Conservation (phyloP, 441 rosid genomes). For the Erysimum cheiri region DNA sequence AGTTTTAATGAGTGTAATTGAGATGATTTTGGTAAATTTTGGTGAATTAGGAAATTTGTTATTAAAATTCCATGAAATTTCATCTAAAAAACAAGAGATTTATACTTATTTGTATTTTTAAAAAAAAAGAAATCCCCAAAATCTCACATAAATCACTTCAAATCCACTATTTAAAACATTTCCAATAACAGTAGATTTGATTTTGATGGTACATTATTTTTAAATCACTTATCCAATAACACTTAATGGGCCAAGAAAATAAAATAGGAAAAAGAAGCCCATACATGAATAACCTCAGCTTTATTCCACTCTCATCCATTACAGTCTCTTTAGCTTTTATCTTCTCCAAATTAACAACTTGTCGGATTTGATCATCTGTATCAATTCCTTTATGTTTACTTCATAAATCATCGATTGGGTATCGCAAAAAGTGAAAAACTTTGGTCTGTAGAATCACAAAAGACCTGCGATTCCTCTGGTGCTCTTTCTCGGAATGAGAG, state of each 20-base stretch:
- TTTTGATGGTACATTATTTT: too few species aligned
- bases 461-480: neutral
- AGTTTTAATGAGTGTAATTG: too few species aligned
- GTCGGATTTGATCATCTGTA: neutral
- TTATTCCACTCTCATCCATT: neutral
- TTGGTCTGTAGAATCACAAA: slow-evolving; percentile 20
- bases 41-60: too few species aligned
- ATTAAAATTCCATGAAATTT: too few species aligned
- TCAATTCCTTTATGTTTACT: neutral
- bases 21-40: too few species aligned
- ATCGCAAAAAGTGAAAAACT: slow-evolving; percentile 18
- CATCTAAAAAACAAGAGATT: too few species aligned
- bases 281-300: neutral
- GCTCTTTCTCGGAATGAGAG: slow-evolving; percentile 50
- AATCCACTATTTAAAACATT: too few species aligned
- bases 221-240: too few species aligned
- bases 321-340: neutral
- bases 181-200: too few species aligned
- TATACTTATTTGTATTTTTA: too few species aligned
- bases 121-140: too few species aligned
- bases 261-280: slow-evolving; percentile 9
- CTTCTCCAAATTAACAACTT: slow-evolving; percentile 29
- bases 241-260: neutral
- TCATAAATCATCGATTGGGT: neutral
- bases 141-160: too few species aligned